phyloP scores from a whole-genome alignment of 768 basidiomycete species.

The Lepiota venenata region DNA sequence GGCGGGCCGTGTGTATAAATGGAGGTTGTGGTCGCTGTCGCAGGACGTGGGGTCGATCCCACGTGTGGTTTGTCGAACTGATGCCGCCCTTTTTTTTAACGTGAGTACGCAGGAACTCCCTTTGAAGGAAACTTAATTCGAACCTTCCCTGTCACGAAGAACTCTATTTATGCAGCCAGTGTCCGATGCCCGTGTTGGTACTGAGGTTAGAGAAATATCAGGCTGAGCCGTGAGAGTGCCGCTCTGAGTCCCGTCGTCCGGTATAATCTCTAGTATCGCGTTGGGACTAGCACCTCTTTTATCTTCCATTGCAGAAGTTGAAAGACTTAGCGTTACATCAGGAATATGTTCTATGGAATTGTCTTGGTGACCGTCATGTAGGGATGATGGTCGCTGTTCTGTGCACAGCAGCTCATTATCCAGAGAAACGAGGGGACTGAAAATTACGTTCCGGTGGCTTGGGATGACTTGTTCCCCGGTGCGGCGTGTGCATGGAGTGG shows the following conservation, averaged over 20 bases:
- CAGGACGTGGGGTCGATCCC: slow-evolving; percentile 9
- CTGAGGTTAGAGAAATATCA: background rate
- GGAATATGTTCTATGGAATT: background rate
- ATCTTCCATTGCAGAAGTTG: background rate
- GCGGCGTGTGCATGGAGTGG: background rate
- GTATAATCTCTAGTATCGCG: background rate
- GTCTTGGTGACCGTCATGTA: slow-evolving; percentile 5
- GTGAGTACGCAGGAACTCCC: slow-evolving; percentile 1
- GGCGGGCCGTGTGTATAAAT: slow-evolving; percentile 9
- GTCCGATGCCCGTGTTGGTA: background rate
- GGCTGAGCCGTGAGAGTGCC: background rate
- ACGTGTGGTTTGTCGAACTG: slow-evolving; percentile 12
- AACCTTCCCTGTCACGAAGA: slow-evolving; percentile 6
- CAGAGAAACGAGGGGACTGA: background rate
- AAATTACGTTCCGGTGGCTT: background rate
- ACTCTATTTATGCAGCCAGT: background rate
- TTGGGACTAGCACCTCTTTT: background rate
- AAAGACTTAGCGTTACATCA: background rate
- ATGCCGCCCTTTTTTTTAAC: slow-evolving; percentile 7
- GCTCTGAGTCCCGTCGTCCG: background rate
- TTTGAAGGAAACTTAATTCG: background rate
- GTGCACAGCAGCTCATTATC: background rate
- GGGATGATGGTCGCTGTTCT: slow-evolving; percentile 5
- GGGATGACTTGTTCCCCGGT: background rate
- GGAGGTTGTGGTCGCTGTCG: slow-evolving; percentile 5